Evolutionary conservation across 306 rosid genomes (phyloP).

Genomic region (Arachis stenosperma): DNA sequence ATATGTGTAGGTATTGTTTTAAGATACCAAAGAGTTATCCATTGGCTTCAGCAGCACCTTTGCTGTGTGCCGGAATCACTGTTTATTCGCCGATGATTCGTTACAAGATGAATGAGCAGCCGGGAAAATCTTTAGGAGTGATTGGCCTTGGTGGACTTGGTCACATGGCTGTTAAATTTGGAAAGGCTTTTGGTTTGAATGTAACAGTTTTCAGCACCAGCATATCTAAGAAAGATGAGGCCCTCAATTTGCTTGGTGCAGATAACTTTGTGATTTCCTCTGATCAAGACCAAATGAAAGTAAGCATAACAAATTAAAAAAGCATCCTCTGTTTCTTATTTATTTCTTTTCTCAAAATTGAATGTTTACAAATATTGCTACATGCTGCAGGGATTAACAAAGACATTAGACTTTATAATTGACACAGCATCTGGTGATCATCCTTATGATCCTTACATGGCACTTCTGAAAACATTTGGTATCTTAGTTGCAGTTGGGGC

Average conservation of each 20-base stretch:
- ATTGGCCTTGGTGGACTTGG: conserved; percentile 96
- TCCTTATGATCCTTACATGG: conserved; percentile 80
- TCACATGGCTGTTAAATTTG: conserved; percentile 90
- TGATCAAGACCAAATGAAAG: conserved; percentile 73
- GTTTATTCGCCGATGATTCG: conserved; percentile 85
- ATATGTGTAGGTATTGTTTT: conserved; percentile 69
- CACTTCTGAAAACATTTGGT: conserved; percentile 67
- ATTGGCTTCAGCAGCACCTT: conserved; percentile 86
- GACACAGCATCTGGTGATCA: conserved; percentile 96
- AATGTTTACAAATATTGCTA: neutral
- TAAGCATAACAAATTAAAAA: conserved; percentile 18
- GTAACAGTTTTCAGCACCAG: conserved; percentile 85
- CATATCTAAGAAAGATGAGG: conserved; percentile 82
- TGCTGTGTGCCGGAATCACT: conserved; percentile 94
- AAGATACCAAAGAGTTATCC: conserved; percentile 74
- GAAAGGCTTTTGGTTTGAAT: conserved; percentile 77
- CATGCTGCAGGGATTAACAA: conserved; percentile 57
- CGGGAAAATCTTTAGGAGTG: conserved; percentile 90
- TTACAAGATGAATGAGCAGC: conserved; percentile 76
- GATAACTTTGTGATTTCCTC: conserved; percentile 79
- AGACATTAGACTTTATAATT: conserved; percentile 70
- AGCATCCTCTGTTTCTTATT: conserved; percentile 13
- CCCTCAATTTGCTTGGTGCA: conserved; percentile 72
- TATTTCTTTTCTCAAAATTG: conserved; percentile 13
- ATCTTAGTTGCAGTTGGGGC: conserved; percentile 69